A percentile compares a stretch with the other conserved stretches of the same genome.
Conservation (phyloP, 2,329 filamentous ascomycete species). For the Hypoxylon sp. region DNA sequence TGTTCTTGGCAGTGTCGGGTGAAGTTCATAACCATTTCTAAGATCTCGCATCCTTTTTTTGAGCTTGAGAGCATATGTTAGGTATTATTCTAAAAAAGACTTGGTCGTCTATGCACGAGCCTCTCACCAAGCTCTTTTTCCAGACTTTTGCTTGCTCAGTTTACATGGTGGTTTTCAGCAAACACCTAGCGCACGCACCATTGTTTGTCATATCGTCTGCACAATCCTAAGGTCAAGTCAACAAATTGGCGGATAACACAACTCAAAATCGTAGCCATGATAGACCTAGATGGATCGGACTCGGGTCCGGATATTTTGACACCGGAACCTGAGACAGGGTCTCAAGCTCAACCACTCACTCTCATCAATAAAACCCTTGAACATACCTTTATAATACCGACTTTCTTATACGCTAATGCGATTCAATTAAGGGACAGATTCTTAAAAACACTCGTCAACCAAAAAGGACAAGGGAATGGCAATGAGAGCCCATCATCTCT, state of each 20-base stretch:
- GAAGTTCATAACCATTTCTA: constrained; percentile 32
- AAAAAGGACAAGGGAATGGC: constrained; percentile 19
- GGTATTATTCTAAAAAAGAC: neutral
- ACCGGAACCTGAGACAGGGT: constrained; percentile 40
- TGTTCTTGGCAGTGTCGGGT: constrained; percentile 13
- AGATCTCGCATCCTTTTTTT: neutral
- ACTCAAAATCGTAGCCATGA: constrained; percentile 21
- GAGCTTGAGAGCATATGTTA: constrained; percentile 4
- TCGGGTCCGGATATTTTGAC: constrained; percentile 44
- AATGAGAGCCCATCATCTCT: constrained; percentile 17
- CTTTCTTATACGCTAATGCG: constrained; percentile 41
- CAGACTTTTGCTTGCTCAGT: neutral
- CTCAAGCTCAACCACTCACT: constrained; percentile 41
- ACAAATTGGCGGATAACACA: neutral
- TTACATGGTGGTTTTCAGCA: neutral
- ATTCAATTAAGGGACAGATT: constrained; percentile 42
- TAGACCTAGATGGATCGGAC: constrained; percentile 44
- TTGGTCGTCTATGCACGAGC: constrained; percentile 19
- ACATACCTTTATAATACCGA: constrained; percentile 44
- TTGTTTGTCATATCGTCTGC: neutral
- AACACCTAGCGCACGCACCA: neutral
- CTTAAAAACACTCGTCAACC: constrained; percentile 31
- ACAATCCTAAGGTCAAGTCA: constrained; percentile 2
- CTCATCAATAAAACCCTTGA: constrained; percentile 39
- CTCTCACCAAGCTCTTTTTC: neutral